Conservation (phyloP, 148 eudicot genomes). For the Hydrangea macrophylla region DNA sequence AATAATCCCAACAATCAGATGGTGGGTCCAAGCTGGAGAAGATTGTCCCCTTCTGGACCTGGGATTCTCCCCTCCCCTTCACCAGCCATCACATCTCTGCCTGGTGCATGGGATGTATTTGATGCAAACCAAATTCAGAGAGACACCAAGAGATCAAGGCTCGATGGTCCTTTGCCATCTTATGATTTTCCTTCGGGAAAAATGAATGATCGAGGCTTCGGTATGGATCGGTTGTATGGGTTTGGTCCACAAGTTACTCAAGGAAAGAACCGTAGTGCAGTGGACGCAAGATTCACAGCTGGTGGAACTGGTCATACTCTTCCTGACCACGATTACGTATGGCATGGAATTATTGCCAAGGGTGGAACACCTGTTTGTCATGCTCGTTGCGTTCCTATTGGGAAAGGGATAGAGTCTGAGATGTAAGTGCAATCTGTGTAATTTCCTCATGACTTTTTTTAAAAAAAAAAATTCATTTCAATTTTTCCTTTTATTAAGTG, state of each 20-base stretch:
- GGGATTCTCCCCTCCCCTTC: conserved; percentile 56
- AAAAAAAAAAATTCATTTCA: too few species aligned
- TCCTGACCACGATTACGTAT: conserved; percentile 51
- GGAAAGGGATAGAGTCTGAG: conserved; percentile 57
- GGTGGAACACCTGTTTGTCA: conserved; percentile 84
- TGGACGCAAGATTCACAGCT: conserved; percentile 13
- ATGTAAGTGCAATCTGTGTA: conserved; percentile 54
- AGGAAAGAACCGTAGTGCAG: conserved; percentile 22
- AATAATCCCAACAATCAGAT: conserved; percentile 28
- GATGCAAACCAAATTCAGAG: conserved; percentile 66
- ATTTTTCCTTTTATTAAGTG: background rate
- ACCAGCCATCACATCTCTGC: conserved; percentile 30
- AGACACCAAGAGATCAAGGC: conserved; percentile 72
- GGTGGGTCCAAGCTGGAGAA: conserved; percentile 60
- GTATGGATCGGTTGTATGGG: conserved; percentile 34
- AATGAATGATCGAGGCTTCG: conserved; percentile 24
- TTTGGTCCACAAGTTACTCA: conserved; percentile 28
- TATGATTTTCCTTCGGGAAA: conserved; percentile 27
- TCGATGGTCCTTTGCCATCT: conserved; percentile 35
- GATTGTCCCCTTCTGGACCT: conserved; percentile 47
- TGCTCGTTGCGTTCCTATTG: conserved; percentile 87
- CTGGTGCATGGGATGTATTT: conserved; percentile 73
- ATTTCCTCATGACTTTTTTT: background rate
- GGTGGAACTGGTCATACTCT: conserved; percentile 32
- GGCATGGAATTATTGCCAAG: conserved; percentile 95